A percentile compares a stretch with the other conserved stretches of the same genome.
Evolutionary conservation across 2,329 filamentous ascomycete species (phyloP).

Genomic region (Microsporum ferrugineum): DNA sequence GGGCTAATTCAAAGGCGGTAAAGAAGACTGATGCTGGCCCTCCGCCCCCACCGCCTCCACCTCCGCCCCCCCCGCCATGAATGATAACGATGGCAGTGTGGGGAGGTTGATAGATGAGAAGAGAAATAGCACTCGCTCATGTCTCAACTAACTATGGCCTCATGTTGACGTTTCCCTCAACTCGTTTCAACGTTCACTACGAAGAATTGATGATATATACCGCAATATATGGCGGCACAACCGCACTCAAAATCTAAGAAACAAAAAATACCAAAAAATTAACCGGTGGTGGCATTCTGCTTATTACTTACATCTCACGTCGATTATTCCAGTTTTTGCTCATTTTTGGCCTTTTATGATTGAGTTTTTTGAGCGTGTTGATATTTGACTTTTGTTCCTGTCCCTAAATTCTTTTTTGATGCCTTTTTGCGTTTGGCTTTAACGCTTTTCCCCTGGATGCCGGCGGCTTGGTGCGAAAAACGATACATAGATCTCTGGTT

Average conservation of each 20-base stretch:
- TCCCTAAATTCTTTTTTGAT: background rate
- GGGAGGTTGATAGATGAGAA: no score
- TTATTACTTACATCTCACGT: background rate
- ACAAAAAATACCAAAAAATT: background rate
- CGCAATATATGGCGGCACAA: background rate
- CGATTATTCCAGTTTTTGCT: background rate
- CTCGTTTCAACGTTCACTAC: background rate
- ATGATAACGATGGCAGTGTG: background rate
- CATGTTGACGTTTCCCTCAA: no score
- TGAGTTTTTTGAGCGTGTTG: constrained; percentile 2
- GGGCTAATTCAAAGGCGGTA: constrained; percentile 35
- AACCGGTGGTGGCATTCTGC: background rate
- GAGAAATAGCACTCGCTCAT: no score
- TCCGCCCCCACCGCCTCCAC: background rate
- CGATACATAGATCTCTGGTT: constrained; percentile 1
- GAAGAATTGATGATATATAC: background rate
- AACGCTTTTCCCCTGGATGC: background rate
- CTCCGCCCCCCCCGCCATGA: background rate
- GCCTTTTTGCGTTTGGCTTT: background rate
- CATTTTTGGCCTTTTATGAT: constrained; percentile 2
- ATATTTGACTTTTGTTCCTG: background rate
- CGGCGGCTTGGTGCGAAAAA: constrained; percentile 3
- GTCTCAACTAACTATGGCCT: no score
- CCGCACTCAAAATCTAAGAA: background rate
- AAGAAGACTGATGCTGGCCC: constrained; percentile 33